Conservation (phyloP, 805 yeast genomes). For the Candida methanosorbosa region DNA sequence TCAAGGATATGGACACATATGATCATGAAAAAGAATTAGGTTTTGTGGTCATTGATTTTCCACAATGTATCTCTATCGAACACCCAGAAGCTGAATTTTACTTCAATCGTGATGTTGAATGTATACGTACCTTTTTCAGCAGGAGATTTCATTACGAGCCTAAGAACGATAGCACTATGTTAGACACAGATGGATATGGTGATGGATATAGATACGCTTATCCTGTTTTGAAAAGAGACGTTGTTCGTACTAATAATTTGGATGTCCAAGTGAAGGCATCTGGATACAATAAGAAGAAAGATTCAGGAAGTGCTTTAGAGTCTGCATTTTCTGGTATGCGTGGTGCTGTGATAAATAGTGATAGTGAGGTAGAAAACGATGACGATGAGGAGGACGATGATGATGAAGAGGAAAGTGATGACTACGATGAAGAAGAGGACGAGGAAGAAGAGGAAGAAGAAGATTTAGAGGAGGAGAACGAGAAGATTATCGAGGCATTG, state of each 20-base stretch:
- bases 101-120: constrained; percentile 88
- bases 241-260: constrained; percentile 52
- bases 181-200: constrained; percentile 75
- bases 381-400: constrained; percentile 25
- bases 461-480: constrained; percentile 28
- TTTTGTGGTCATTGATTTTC: constrained; percentile 93
- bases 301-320: constrained; percentile 55
- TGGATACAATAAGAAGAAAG: constrained; percentile 50
- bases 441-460: constrained; percentile 28
- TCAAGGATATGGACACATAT: constrained; percentile 46
- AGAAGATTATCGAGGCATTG: constrained; percentile 61
- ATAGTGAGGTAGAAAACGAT: constrained; percentile 27
- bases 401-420: constrained; percentile 28
- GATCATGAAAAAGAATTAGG: constrained; percentile 47
- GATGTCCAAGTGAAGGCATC: constrained; percentile 91
- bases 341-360: constrained; percentile 27
- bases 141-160: constrained; percentile 74
- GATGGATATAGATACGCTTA: constrained; percentile 69
- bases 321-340: constrained; percentile 66
- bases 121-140: constrained; percentile 76
- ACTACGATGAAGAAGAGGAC: constrained; percentile 24
- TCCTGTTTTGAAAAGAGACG: constrained; percentile 76
- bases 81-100: constrained; percentile 84
- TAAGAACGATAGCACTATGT: constrained; percentile 54
- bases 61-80: constrained; percentile 92